Conservation (phyloP, 2,329 filamentous ascomycete species). For the Chaetomiaceae sp. region DNA sequence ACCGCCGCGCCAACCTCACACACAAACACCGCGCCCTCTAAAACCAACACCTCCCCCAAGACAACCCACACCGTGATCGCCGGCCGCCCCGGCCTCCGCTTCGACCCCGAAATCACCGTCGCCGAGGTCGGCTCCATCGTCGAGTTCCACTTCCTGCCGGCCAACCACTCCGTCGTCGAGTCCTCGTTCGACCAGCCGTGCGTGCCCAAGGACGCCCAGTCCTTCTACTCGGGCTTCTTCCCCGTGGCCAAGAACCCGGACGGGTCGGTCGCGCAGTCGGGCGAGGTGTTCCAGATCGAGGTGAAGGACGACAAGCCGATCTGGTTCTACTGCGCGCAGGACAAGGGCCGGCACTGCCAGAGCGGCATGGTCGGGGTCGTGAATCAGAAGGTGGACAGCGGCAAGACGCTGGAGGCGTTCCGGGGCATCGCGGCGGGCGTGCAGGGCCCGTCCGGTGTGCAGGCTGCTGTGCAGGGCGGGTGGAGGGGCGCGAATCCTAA, state of each 20-base stretch:
- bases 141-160: constrained; percentile 52
- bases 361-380: constrained; percentile 46
- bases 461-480: constrained; percentile 35
- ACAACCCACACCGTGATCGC: constrained; percentile 45
- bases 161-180: constrained; percentile 47
- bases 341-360: constrained; percentile 42
- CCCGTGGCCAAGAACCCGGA: constrained; percentile 23
- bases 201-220: constrained; percentile 35
- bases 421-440: constrained; percentile 35
- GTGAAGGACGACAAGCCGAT: constrained; percentile 41
- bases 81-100: constrained; percentile 43
- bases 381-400: constrained; percentile 43
- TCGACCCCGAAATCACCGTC: constrained; percentile 47
- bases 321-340: constrained; percentile 45
- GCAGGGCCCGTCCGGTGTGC: constrained; percentile 29
- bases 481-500: constrained; percentile 39
- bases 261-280: constrained; percentile 30
- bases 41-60: constrained; percentile 34
- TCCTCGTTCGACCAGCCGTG: constrained; percentile 33
- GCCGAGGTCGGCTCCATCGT: constrained; percentile 47
- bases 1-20: constrained; percentile 19
- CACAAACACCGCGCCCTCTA: constrained; percentile 24
- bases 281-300: constrained; percentile 42
- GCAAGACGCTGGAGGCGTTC: constrained; percentile 37
- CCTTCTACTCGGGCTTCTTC: constrained; percentile 46